Evolutionary conservation across 108 stramenopile genomes (phyloP).

Genomic region (Phaeodactylum tricornutum): DNA sequence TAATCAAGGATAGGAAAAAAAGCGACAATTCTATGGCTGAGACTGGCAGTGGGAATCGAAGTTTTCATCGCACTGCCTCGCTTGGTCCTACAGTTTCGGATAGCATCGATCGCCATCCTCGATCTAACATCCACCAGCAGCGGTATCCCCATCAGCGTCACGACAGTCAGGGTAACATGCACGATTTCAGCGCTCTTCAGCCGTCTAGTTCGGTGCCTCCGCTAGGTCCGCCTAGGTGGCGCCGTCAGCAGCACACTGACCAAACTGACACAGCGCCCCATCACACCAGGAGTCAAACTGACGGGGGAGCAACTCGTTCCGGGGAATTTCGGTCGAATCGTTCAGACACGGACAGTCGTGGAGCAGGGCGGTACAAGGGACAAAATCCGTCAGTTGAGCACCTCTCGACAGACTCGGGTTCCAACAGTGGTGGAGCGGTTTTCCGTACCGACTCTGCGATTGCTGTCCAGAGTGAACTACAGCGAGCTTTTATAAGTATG

Average conservation of each 20-base stretch:
- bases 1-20: constrained; percentile 55
- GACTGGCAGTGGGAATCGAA: neutral
- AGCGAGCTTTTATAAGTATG: constrained; percentile 58
- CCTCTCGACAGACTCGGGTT: neutral
- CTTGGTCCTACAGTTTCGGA: neutral
- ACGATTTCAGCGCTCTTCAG: neutral
- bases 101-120: no score
- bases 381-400: neutral
- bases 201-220: no score
- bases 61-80: neutral
- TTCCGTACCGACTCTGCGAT: constrained; percentile 74
- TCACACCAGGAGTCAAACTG: no score
- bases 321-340: neutral
- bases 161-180: neutral
- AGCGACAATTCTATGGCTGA: neutral
- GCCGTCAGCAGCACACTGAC: no score
- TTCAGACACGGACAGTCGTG: constrained; percentile 1
- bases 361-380: neutral
- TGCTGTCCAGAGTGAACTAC: constrained; percentile 78
- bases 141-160: neutral
- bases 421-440: constrained; percentile 5
- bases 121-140: no score
- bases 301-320: neutral
- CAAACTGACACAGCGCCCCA: neutral
- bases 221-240: no score